Conservation (phyloP, 2,329 filamentous ascomycete species). For the Huntiella bhutanensis region DNA sequence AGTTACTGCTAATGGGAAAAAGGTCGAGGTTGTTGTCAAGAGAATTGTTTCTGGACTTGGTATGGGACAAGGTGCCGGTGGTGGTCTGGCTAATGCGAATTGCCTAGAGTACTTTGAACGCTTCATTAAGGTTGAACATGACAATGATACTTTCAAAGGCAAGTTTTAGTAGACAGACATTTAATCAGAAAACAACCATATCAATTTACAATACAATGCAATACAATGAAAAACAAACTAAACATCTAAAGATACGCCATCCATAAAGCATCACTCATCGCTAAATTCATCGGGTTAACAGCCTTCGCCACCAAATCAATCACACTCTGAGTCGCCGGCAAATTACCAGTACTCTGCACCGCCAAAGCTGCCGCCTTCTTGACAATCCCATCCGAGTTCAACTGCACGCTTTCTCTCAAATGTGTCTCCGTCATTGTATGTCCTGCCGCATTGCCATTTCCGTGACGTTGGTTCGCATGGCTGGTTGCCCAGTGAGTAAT, state of each 20-base stretch:
- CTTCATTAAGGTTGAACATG: background rate
- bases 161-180: background rate
- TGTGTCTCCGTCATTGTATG: slow-evolving; percentile 35
- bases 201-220: background rate
- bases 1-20: slow-evolving; percentile 67
- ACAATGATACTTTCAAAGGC: background rate
- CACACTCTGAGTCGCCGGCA: slow-evolving; percentile 92
- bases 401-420: slow-evolving; percentile 60
- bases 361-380: slow-evolving; percentile 77
- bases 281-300: slow-evolving; percentile 77
- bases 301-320: slow-evolving; percentile 87
- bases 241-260: slow-evolving; percentile 58
- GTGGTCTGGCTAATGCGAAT: slow-evolving; percentile 59
- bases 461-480: slow-evolving; percentile 36
- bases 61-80: slow-evolving; percentile 42
- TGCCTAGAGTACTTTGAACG: slow-evolving; percentile 21
- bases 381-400: slow-evolving; percentile 79
- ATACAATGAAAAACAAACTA: background rate
- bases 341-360: slow-evolving; percentile 54
- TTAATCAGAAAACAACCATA: background rate
- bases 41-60: slow-evolving; percentile 52
- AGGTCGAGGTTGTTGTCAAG: slow-evolving; percentile 70
- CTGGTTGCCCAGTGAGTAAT: slow-evolving; percentile 94
- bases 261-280: slow-evolving; percentile 81
- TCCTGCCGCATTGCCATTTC: background rate